phyloP scores from a whole-genome alignment of 768 basidiomycete species.

The Amyloporia xantha region DNA sequence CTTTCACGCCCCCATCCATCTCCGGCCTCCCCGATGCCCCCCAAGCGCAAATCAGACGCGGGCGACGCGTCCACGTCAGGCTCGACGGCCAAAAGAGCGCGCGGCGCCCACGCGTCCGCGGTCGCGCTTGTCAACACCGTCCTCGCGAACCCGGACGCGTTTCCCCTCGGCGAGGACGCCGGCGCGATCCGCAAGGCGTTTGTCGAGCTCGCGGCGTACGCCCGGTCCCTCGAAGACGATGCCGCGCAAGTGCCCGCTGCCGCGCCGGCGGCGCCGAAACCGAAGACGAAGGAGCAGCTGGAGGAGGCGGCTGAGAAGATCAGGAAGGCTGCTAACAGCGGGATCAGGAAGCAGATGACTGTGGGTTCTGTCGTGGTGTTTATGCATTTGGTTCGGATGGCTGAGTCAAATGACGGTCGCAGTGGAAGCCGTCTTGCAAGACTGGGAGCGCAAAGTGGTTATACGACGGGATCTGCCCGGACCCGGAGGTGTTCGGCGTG shows the following conservation, averaged over 20 bases:
- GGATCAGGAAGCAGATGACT: constrained; percentile 46
- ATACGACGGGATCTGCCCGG: constrained; percentile 47
- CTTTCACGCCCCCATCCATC: neutral
- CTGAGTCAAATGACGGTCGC: constrained; percentile 6
- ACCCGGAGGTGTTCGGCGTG: constrained; percentile 41
- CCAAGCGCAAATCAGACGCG: constrained; percentile 34
- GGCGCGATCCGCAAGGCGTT: constrained; percentile 24
- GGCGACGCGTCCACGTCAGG: constrained; percentile 14
- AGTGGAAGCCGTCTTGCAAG: constrained; percentile 51
- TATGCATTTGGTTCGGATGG: neutral
- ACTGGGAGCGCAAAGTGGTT: constrained; percentile 38
- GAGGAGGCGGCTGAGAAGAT: constrained; percentile 39
- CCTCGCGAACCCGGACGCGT: constrained; percentile 31
- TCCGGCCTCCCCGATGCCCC: neutral
- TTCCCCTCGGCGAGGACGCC: constrained; percentile 30
- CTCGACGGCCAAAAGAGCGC: constrained; percentile 25
- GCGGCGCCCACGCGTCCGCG: constrained; percentile 26
- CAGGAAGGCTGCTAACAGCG: constrained; percentile 36
- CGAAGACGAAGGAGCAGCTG: constrained; percentile 32
- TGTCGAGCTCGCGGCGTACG: constrained; percentile 29
- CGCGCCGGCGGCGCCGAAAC: neutral
- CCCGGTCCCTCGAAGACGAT: constrained; percentile 24
- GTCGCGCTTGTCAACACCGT: constrained; percentile 31
- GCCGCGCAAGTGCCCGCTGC: constrained; percentile 1
- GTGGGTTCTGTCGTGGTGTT: constrained; percentile 18